These are phyloP conservation scores for Chloris gayana DNA, from an alignment of 176 grass and related monocot species.

Conservation along the genomic window DNA sequence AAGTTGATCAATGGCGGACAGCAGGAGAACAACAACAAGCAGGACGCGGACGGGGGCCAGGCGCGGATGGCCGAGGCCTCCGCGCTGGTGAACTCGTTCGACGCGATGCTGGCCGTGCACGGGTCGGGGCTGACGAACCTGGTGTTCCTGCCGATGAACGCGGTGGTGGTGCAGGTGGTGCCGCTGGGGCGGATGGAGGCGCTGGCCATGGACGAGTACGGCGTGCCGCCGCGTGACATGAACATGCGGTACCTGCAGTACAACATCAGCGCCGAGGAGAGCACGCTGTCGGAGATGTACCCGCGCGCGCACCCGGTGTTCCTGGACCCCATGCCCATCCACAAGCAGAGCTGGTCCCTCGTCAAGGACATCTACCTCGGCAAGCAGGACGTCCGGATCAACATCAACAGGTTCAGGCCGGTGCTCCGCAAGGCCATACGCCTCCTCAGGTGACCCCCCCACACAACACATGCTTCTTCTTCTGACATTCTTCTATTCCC, in stretches of 20 bases:
- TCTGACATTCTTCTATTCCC: neutral
- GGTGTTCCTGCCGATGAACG: conserved; percentile 77
- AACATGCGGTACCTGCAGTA: conserved; percentile 83
- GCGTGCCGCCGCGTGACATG: conserved; percentile 76
- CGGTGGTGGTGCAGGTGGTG: conserved; percentile 81
- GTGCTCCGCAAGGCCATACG: conserved; percentile 51
- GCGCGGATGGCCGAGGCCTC: conserved; percentile 31
- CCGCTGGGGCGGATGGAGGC: conserved; percentile 68
- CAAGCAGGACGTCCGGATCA: conserved; percentile 70
- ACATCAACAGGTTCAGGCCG: conserved; percentile 54
- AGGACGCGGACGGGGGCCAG: neutral
- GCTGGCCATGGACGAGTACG: conserved; percentile 70
- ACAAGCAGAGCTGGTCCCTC: conserved; percentile 56
- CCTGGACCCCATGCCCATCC: conserved; percentile 59
- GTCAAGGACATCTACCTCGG: conserved; percentile 78
- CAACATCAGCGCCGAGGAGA: conserved; percentile 73
- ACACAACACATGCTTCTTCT: too few species aligned
- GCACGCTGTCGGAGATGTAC: conserved; percentile 69
- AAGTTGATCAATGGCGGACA: too few species aligned
- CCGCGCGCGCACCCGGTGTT: conserved; percentile 65
- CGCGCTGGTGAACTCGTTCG: conserved; percentile 62
- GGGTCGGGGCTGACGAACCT: conserved; percentile 83
- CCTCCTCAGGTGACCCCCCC: conserved; percentile 75
- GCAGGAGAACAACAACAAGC: too few species aligned
- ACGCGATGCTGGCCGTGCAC: conserved; percentile 80